Percentiles rank a stretch among this genome's conserved stretches.
These are phyloP conservation scores for peach (Prunus persica) DNA, from an alignment of 306 rosid genomes.

Conservation along the genomic window Prunus_persica_NCBIv2 NC_034013.1:12170001-12170500, in stretches of 20 bases:
- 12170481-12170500: not conserved
- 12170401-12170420: not conserved
- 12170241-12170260: not conserved
- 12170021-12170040: slow-evolving; percentile 39
- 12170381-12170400: not conserved
- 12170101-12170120: slow-evolving; percentile 94
- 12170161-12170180: slow-evolving; percentile 96
- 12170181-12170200: slow-evolving; percentile 97
- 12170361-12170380: not conserved
- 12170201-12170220: slow-evolving; percentile 46
- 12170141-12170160: slow-evolving; percentile 91
- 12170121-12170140: slow-evolving; percentile 94
- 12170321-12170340: not conserved
- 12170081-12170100: slow-evolving; percentile 97
- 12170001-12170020: slow-evolving; percentile 42
- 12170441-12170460: not conserved
- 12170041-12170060: slow-evolving; percentile 70
- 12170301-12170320: not conserved
- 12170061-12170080: slow-evolving; percentile 99
- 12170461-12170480: not conserved
- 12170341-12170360: not conserved
- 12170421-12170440: not conserved
- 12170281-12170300: not conserved
- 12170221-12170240: not conserved
- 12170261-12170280: not conserved